Evolutionary conservation across 73 alveolate species (phyloP).

Genomic region (Diophrys appendiculata): DNA sequence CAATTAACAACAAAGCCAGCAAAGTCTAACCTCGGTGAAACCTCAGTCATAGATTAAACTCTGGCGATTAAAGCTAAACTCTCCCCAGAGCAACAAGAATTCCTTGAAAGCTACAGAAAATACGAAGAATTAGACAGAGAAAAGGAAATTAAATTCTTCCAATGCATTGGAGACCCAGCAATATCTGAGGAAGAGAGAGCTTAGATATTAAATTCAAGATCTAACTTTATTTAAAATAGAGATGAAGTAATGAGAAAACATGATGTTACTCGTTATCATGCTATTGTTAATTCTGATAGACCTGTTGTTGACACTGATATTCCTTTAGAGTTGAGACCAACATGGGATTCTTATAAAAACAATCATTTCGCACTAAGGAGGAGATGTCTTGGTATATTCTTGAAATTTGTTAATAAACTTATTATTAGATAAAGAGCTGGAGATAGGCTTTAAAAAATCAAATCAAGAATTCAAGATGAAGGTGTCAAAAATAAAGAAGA

Average conservation of each 20-base stretch:
- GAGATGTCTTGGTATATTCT: slow-evolving; percentile 68
- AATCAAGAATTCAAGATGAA: slow-evolving; percentile 55
- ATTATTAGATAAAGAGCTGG: slow-evolving; percentile 83
- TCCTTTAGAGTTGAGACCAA: slow-evolving; percentile 72
- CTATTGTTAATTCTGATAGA: slow-evolving; percentile 80
- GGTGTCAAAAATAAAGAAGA: slow-evolving; percentile 76
- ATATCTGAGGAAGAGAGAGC: slow-evolving; percentile 61
- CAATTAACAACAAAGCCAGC: slow-evolving; percentile 17
- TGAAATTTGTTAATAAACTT: slow-evolving; percentile 75
- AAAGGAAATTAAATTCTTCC: slow-evolving; percentile 89
- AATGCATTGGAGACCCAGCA: slow-evolving; percentile 91
- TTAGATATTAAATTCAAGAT: slow-evolving; percentile 12
- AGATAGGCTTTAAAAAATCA: slow-evolving; percentile 70
- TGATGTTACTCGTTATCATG: slow-evolving; percentile 71
- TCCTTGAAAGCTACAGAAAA: slow-evolving; percentile 75
- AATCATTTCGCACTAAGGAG: slow-evolving; percentile 86
- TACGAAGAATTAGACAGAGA: slow-evolving; percentile 86
- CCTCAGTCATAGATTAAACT: slow-evolving; percentile 57
- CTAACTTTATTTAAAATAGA: slow-evolving; percentile 19
- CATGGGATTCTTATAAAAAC: slow-evolving; percentile 85
- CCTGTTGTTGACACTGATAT: slow-evolving; percentile 73
- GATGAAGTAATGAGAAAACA: slow-evolving; percentile 61
- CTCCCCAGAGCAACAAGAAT: slow-evolving; percentile 79
- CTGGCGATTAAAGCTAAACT: slow-evolving; percentile 33
- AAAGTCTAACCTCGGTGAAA: slow-evolving; percentile 48